These are phyloP conservation scores for Leishmania lainsoni DNA, from an alignment of 208 protist species.

Conservation along the genomic window DNA sequence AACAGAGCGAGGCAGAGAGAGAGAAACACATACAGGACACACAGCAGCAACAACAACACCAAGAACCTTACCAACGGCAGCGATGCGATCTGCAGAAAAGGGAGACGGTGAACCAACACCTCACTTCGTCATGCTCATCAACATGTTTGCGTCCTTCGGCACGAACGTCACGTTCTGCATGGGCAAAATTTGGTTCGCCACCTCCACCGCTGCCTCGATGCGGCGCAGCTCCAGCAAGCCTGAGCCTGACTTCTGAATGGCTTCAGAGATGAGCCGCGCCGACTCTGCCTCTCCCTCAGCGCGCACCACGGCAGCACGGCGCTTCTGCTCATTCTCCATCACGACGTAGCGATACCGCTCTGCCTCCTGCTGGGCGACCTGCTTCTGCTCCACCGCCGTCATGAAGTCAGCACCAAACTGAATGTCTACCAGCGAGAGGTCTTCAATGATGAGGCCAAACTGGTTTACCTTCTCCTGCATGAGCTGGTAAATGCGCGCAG, in stretches of 20 bases:
- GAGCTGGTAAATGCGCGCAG: conserved; percentile 89
- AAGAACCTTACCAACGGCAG: not conserved
- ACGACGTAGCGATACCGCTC: conserved; percentile 96
- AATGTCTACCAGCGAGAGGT: conserved; percentile 98
- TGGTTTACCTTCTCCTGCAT: conserved; percentile 96
- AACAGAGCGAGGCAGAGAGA: not conserved
- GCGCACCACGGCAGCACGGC: conserved; percentile 91
- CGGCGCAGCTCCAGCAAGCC: conserved; percentile 94
- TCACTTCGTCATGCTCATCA: conserved; percentile 60
- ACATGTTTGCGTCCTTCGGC: conserved; percentile 66
- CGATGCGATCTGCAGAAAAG: not conserved
- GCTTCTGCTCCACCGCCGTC: conserved; percentile 96
- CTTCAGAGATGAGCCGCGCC: conserved; percentile 91
- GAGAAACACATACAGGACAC: not conserved
- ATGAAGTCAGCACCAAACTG: conserved; percentile 96
- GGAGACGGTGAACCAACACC: no score
- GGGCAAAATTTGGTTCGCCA: conserved; percentile 88
- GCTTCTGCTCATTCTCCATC: conserved; percentile 95
- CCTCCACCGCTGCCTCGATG: conserved; percentile 96
- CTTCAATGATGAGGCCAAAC: conserved; percentile 97
- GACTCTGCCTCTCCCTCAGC: conserved; percentile 95
- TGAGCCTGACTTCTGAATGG: conserved; percentile 75
- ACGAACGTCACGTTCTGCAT: conserved; percentile 88
- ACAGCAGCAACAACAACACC: not conserved
- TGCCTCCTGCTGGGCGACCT: conserved; percentile 98